A percentile compares a stretch with the other conserved stretches of the same genome.
phyloP scores from a whole-genome alignment of 768 basidiomycete genomes.

The Pulveroboletus sp. region DNA sequence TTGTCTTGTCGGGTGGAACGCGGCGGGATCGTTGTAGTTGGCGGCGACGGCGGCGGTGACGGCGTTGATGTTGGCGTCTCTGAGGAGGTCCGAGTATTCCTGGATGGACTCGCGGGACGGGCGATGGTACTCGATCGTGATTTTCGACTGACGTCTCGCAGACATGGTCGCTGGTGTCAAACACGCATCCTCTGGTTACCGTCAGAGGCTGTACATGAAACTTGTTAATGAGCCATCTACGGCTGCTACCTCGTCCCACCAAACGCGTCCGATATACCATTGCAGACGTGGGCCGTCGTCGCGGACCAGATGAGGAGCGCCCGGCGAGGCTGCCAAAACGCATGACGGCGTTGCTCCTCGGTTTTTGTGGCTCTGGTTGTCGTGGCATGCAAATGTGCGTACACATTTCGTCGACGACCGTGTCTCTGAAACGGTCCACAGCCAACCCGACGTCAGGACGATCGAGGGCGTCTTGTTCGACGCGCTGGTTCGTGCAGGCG shows the following conservation, averaged over 20 bases:
- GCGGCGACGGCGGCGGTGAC: conserved; percentile 35
- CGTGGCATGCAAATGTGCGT: conserved; percentile 96
- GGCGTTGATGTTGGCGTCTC: conserved; percentile 53
- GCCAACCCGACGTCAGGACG: conserved; percentile 70
- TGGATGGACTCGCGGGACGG: conserved; percentile 75
- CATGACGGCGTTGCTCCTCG: conserved; percentile 79
- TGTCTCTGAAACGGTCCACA: conserved; percentile 22
- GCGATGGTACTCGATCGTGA: conserved; percentile 73
- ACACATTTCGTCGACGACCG: neutral
- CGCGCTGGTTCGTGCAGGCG: conserved; percentile 85
- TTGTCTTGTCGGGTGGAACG: conserved; percentile 40
- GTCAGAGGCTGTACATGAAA: too few relatives aligned
- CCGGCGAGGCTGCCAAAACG: conserved; percentile 71
- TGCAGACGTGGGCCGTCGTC: conserved; percentile 35
- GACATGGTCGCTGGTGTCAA: conserved; percentile 33
- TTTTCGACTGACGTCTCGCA: conserved; percentile 49
- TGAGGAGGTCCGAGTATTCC: conserved; percentile 72
- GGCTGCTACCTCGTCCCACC: too few relatives aligned
- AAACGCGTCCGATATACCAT: too few relatives aligned
- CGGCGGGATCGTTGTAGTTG: conserved; percentile 32
- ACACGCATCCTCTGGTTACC: too few relatives aligned
- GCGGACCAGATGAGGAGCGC: conserved; percentile 31
- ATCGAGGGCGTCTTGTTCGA: conserved; percentile 90
- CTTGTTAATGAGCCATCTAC: too few relatives aligned
- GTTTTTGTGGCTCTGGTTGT: conserved; percentile 90